Evolutionary conservation across 805 yeast species (phyloP), one percentile per base, ranked within the genome.

Genomic region (Candida boleticola): DNA sequence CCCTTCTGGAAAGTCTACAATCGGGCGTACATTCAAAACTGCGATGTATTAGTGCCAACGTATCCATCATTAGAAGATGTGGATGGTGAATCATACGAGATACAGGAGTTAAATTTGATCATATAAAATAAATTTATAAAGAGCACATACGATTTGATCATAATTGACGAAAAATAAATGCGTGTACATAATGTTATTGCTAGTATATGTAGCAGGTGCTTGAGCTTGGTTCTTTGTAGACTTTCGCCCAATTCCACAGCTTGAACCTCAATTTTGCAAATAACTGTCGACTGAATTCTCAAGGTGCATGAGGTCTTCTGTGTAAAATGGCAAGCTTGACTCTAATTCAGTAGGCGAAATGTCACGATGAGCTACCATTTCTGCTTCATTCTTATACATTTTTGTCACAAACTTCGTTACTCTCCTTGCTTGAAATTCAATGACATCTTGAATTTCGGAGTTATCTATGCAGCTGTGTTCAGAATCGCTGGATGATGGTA

Each of bases 1-100:
- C 82, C 93, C 0, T 93, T 84, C 60, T 93, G 98, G 98, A 82
- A 76, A 48, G 59, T 89, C 11, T 90, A 80, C 68, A 90, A 92
- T 53, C 64, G 67, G 31, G 79, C 89, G 21, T 90, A 90, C 55
- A 77, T 86, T 11, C 89, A 83, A 52, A 76, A 77, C 46, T 68
- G 80, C 33, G 95, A 89, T 58, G 66, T 90, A 0, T 58, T 93
- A 57, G 89, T 89, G 1, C 96, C 97, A 1, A 80, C 75, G 53
- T 89, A 85, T 58, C 98, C 98, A 1, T 33, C 39, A 4, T 35
- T 65, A 18, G 53, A 53, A 2, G 57, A 53, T 33, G 6, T 36
- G 4, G 58, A 54, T 4, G 54, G 51, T 1, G 51, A 43, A 3
- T 37, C 42, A 23, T 64, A 64, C 46, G 55, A 55, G 16, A 55